These are phyloP conservation scores for Ustilago tritici DNA, from an alignment of 1,284 basidiomycete species.

Conservation along the genomic window DNA sequence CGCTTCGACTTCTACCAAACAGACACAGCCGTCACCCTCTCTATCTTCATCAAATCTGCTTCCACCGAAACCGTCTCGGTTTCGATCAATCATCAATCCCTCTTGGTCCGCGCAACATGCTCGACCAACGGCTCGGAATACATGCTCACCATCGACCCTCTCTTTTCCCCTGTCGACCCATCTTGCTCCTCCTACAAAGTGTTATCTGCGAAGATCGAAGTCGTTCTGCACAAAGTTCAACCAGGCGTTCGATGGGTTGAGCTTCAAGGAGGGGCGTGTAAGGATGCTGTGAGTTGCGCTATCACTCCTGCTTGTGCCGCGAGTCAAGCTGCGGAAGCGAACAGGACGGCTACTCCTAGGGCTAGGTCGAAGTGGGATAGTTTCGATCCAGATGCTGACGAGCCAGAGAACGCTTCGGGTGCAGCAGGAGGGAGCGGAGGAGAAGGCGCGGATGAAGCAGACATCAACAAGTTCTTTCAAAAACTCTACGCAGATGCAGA, in stretches of 20 bases:
- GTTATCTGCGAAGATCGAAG: slow-evolving; percentile 60
- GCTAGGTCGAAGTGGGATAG: slow-evolving; percentile 64
- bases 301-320: slow-evolving; percentile 22
- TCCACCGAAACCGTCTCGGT: slow-evolving; percentile 47
- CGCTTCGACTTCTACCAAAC: slow-evolving; percentile 70
- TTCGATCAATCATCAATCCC: slow-evolving; percentile 24
- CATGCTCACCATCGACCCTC: slow-evolving; percentile 39
- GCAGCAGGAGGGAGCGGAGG: background rate
- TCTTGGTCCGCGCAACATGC: slow-evolving; percentile 29
- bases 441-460: slow-evolving; percentile 36
- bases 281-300: slow-evolving; percentile 9
- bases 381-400: slow-evolving; percentile 53
- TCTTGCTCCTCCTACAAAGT: slow-evolving; percentile 45
- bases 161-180: slow-evolving; percentile 43
- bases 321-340: slow-evolving; percentile 14
- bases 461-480: slow-evolving; percentile 67
- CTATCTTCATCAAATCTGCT: slow-evolving; percentile 61
- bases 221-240: slow-evolving; percentile 52
- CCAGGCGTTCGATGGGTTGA: slow-evolving; percentile 49
- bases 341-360: background rate
- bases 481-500: slow-evolving; percentile 66
- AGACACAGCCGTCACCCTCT: slow-evolving; percentile 57
- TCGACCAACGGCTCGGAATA: slow-evolving; percentile 32
- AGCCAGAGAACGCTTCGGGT: slow-evolving; percentile 9
- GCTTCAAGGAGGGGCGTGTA: slow-evolving; percentile 13